Evolutionary conservation across 2,329 filamentous ascomycete genomes (phyloP), one percentile per base, ranked within the genome.

Genomic region (Madurella fahalii): DNA sequence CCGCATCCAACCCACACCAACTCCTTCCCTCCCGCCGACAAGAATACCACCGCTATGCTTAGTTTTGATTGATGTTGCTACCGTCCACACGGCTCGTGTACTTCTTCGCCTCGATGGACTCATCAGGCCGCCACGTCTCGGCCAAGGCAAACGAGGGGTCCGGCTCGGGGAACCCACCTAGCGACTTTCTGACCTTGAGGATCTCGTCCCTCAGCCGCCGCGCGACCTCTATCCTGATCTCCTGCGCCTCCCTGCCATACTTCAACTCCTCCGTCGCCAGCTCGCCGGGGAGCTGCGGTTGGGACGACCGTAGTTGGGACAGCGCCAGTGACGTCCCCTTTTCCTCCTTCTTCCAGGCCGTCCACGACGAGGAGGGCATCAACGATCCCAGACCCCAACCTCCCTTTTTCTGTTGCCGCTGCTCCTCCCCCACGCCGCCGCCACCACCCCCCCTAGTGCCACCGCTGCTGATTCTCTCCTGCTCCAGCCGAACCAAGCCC

Each of bases 171-270:
- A 87, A 83, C 1, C 91, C 53, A 15, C 59, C 92, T 54, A 87
- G 74, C 43, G 79, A 79, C 60, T 82, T 78, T 58, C 93, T 80
- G 18, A 97, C 78, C 64, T 90, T 89, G 49, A 93, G 72, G 2
- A 99, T 86, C 68, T 95, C 87, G 52, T 87, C 80, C 47, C 94
- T 80, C 34, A 97, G 83, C 56, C 86, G 80, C 68, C 79, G 78
- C 2, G 93, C 90, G 47, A 93, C 90, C 69, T 96, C 90, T 51
- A 88, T 84, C 55, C 94, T 78, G 59, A 95, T 74, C 61, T 84
- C 79, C 50, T 87, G 79, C 0, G 90, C 93, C 71, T 96, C 91
- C n/a, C 76, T 71, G 11, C 84, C 82, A 62, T 85, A 81, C 69
- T 84, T 84, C 30, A 93, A 74, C 40, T 80, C 76, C 13, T 90